Evolutionary conservation across 257 asterid genomes (phyloP).

Genomic region (Euphrasia confusa): DNA sequence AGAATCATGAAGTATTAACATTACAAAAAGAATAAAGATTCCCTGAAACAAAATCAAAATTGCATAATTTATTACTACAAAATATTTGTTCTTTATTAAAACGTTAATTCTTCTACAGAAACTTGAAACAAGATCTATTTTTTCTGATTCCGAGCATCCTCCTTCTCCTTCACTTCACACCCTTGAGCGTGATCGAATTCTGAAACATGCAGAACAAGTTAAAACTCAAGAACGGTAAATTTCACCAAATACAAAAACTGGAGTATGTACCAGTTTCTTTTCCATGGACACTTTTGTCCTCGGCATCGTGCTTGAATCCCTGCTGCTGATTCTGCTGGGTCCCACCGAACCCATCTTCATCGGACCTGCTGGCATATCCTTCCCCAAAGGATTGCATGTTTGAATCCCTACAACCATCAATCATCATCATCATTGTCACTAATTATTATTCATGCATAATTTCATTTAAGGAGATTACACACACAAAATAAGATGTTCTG

Average conservation of each 20-base stretch:
- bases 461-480: background rate
- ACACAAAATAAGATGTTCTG: background rate
- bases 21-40: no score
- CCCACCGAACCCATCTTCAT: conserved; percentile 84
- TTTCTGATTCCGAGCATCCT: conserved; percentile 29
- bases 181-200: conserved; percentile 49
- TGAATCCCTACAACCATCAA: conserved; percentile 29
- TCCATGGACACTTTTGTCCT: conserved; percentile 27
- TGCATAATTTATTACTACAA: no score
- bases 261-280: conserved; percentile 17
- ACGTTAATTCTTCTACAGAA: no score
- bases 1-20: no score
- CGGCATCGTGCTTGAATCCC: conserved; percentile 22
- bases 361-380: conserved; percentile 59
- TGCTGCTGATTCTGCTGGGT: conserved; percentile 34
- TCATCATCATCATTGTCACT: background rate
- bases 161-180: conserved; percentile 62
- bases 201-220: background rate
- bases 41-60: no score
- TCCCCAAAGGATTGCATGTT: conserved; percentile 55
- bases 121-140: no score
- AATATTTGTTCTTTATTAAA: no score
- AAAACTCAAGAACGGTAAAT: background rate
- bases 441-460: no score
- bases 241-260: background rate